Evolutionary conservation across 352 stramenopile species (phyloP).

Genomic region (Phytophthora idaei): DNA sequence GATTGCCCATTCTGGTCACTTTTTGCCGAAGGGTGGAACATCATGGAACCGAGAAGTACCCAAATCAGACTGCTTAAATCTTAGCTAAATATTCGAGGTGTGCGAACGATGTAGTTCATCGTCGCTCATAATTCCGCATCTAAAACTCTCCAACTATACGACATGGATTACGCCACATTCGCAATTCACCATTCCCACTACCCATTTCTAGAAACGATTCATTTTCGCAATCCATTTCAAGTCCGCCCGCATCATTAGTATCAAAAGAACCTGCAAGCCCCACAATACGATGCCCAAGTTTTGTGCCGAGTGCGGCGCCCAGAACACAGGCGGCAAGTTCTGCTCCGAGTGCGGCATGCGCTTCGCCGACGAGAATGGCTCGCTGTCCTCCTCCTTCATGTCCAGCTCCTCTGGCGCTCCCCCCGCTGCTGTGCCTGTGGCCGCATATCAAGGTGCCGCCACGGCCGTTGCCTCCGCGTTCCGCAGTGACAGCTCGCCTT

Average conservation of each 20-base stretch:
- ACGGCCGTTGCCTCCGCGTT: constrained; percentile 28
- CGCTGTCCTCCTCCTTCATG: constrained; percentile 8
- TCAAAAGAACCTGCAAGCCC: constrained; percentile 1
- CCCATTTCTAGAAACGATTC: neutral
- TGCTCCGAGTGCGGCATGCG: constrained; percentile 67
- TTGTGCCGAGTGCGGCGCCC: constrained; percentile 62
- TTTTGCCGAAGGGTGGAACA: neutral
- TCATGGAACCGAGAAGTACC: neutral
- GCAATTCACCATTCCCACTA: neutral
- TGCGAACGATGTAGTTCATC: neutral
- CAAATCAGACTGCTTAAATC: neutral
- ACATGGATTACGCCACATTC: constrained; percentile 14
- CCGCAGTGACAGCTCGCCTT: constrained; percentile 26
- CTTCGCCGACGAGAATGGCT: constrained; percentile 31
- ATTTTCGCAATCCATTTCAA: neutral
- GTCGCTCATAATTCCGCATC: neutral
- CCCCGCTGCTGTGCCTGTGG: constrained; percentile 29
- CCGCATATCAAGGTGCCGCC: constrained; percentile 24
- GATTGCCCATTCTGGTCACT: neutral
- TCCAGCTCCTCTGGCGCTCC: neutral
- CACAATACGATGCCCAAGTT: constrained; percentile 50
- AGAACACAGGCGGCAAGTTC: constrained; percentile 60
- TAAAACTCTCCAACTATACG: constrained; percentile 1
- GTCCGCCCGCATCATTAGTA: constrained; percentile 2
- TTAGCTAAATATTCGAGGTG: neutral